These are phyloP conservation scores for Candida rishiriensis DNA, from an alignment of 805 yeast species.

Conservation along the genomic window DNA sequence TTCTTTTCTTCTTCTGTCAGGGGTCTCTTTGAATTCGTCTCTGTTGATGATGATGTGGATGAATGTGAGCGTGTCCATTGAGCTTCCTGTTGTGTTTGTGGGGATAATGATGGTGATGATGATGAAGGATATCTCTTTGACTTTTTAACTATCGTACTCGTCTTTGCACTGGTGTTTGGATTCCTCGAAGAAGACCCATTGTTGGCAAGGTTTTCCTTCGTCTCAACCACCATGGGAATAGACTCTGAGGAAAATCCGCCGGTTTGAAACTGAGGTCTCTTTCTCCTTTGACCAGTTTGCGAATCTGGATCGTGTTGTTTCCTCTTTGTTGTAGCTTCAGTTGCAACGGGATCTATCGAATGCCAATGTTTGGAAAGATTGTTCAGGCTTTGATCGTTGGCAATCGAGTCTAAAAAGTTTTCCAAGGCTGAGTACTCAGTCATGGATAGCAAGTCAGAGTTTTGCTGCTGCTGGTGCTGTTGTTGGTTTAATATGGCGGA, in stretches of 20 bases:
- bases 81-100: neutral
- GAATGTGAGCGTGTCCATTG: neutral
- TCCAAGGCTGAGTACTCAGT: constrained; percentile 33
- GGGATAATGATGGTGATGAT: neutral
- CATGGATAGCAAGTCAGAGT: constrained; percentile 27
- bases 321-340: neutral
- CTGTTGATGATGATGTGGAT: neutral
- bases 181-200: neutral
- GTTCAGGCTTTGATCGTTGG: constrained; percentile 26
- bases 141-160: neutral
- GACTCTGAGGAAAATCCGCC: no score
- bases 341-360: constrained; percentile 27
- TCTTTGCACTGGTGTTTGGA: neutral
- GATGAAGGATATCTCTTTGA: neutral
- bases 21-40: constrained; percentile 1
- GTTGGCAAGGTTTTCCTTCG: neutral
- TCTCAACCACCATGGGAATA: no score
- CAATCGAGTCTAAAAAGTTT: constrained; percentile 33
- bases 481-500: constrained; percentile 5
- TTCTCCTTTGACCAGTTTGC: neutral
- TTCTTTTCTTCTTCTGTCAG: constrained; percentile 33
- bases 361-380: constrained; percentile 30
- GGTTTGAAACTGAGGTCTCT: neutral
- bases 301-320: neutral
- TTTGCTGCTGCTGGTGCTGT: neutral